Conservation (phyloP, 768 basidiomycete genomes). For the Pisolithus tinctorius region DNA sequence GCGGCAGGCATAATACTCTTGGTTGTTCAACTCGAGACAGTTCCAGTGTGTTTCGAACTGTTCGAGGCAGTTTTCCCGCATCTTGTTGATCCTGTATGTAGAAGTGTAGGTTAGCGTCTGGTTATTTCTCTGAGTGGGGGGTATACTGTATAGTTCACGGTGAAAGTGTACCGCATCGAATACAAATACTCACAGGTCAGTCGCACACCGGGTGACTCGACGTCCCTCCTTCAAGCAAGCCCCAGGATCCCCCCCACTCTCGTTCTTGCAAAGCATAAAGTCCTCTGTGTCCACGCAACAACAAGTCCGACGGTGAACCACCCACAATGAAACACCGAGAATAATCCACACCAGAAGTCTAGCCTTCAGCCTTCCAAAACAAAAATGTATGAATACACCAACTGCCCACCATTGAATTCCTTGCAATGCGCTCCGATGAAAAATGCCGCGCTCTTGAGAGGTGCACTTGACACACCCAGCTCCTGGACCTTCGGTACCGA, state of each 20-base stretch:
- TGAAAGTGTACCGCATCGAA: neutral
- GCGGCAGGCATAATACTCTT: constrained; percentile 90
- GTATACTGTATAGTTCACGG: neutral
- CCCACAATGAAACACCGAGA: neutral
- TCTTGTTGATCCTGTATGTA: constrained; percentile 71
- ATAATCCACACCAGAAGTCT: neutral
- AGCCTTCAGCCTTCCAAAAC: neutral
- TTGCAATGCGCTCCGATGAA: constrained; percentile 96
- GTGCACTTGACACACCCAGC: constrained; percentile 84
- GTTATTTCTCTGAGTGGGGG: neutral
- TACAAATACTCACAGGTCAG: constrained; percentile 68
- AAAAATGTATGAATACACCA: neutral
- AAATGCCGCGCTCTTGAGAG: constrained; percentile 93
- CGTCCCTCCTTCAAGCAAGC: constrained; percentile 96
- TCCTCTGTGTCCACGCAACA: constrained; percentile 54
- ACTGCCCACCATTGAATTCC: constrained; percentile 82
- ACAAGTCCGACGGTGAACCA: neutral
- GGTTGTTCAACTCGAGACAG: constrained; percentile 92
- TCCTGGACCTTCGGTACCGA: constrained; percentile 77
- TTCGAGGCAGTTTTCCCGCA: constrained; percentile 83
- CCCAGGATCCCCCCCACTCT: constrained; percentile 73
- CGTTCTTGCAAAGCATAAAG: constrained; percentile 96
- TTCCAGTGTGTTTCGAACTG: constrained; percentile 92
- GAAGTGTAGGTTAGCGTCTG: neutral
- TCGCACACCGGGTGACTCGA: constrained; percentile 91